Conservation (phyloP, 2,329 filamentous ascomycete genomes). For the Nectriaceae sp. region DNA sequence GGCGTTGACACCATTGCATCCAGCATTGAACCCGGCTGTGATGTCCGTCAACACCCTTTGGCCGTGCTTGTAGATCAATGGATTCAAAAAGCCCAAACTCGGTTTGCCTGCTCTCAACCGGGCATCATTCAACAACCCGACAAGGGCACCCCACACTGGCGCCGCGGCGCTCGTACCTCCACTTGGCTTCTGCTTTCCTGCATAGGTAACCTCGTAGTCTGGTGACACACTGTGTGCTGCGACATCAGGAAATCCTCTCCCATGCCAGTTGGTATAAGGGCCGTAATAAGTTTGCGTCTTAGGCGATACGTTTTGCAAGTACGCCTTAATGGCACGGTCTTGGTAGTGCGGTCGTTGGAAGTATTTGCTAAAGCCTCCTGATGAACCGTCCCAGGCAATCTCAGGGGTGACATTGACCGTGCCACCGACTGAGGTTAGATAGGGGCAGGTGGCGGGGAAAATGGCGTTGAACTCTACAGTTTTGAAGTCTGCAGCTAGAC, state of each 20-base stretch:
- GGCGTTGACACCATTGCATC: slow-evolving; percentile 30
- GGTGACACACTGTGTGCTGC: slow-evolving; percentile 48
- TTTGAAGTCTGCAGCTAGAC: slow-evolving; percentile 14
- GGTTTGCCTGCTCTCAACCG: slow-evolving; percentile 44
- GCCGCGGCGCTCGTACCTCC: slow-evolving; percentile 46
- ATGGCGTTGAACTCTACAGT: slow-evolving; percentile 38
- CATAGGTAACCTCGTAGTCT: slow-evolving; percentile 46
- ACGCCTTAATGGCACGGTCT: slow-evolving; percentile 39
- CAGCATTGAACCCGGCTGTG: slow-evolving; percentile 34
- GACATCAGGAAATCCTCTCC: slow-evolving; percentile 48
- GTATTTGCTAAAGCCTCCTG: slow-evolving; percentile 51
- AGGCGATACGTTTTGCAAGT: slow-evolving; percentile 35
- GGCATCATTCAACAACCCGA: slow-evolving; percentile 51
- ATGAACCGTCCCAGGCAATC: slow-evolving; percentile 44
- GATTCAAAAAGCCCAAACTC: slow-evolving; percentile 53
- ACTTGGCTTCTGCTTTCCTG: slow-evolving; percentile 24
- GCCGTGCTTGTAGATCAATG: slow-evolving; percentile 39
- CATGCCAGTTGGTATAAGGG: slow-evolving; percentile 36
- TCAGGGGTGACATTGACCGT: slow-evolving; percentile 51
- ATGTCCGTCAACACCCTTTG: slow-evolving; percentile 20
- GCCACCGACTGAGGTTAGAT: slow-evolving; percentile 53
- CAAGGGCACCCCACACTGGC: slow-evolving; percentile 49
- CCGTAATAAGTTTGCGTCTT: slow-evolving; percentile 38
- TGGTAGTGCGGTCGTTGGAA: slow-evolving; percentile 52
- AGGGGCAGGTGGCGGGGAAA: slow-evolving; percentile 43